Evolutionary conservation across 2,329 filamentous ascomycete species (phyloP).

Genomic region (Alternaria metachromatica): DNA sequence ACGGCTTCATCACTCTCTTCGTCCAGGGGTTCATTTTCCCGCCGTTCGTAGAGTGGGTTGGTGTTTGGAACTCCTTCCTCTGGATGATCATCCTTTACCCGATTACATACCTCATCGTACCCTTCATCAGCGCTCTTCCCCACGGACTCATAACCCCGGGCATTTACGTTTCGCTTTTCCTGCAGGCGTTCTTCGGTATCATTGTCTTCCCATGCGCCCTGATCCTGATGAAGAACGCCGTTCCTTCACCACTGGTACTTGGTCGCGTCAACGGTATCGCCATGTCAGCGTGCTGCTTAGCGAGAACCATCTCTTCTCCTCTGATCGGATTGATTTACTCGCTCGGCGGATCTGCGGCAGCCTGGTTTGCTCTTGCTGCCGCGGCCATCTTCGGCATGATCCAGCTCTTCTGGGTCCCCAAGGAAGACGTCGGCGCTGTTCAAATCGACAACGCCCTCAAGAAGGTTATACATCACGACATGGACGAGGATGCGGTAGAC

Average conservation of each 20-base stretch:
- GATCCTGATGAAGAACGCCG: conserved; percentile 79
- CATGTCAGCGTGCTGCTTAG: conserved; percentile 69
- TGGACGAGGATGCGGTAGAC: conserved; percentile 35
- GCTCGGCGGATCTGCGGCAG: conserved; percentile 64
- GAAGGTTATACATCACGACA: conserved; percentile 31
- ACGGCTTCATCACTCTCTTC: conserved; percentile 74
- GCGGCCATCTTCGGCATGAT: conserved; percentile 63
- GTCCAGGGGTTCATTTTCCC: conserved; percentile 78
- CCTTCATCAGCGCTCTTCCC: conserved; percentile 69
- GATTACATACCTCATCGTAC: conserved; percentile 70
- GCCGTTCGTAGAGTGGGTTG: conserved; percentile 66
- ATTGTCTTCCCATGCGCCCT: conserved; percentile 71
- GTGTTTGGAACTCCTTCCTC: conserved; percentile 72
- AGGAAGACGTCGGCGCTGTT: conserved; percentile 50
- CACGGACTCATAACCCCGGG: conserved; percentile 60
- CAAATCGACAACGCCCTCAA: conserved; percentile 43
- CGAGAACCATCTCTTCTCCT: conserved; percentile 71
- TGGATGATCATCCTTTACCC: conserved; percentile 71
- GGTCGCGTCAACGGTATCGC: conserved; percentile 76
- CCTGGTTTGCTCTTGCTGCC: conserved; percentile 65
- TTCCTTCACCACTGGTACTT: conserved; percentile 66
- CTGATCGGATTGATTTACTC: conserved; percentile 72
- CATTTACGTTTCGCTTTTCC: conserved; percentile 68
- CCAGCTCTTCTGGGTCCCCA: conserved; percentile 63
- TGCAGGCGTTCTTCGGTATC: conserved; percentile 73